Base-by-base conservation (phyloP, 2,329 filamentous ascomycete species). In the Penicillium sp. region DNA sequence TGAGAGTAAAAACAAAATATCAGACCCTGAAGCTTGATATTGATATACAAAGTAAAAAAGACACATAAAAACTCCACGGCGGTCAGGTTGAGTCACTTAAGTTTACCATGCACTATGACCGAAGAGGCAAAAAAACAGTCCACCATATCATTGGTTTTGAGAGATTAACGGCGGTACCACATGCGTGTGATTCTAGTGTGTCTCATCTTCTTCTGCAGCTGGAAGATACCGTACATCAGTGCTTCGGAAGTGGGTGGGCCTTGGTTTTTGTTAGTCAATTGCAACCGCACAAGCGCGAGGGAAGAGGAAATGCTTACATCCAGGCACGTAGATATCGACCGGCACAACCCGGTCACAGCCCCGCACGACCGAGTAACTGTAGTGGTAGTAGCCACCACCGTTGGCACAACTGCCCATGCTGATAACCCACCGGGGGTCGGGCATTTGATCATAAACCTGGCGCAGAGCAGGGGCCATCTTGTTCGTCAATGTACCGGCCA, bases 401-500 rank as follows among this genome's bases (percentile, higher is more conserved):
- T 93, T 93, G 65, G 90, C 90, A 75, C 90, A 93, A 70, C 87
- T 90, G 23, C 90, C 90, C 90, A 93, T 93, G 69, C 87, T 90
- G 70, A 89, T 84, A 53, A 93, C 91, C 91, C 91, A 96, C 68
- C 90, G 84, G 36, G 91, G 92, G 47, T 96, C 92, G 45, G 92
- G 92, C 91, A 96, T 96, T 81, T 95, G 91, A 77, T 95, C 91
- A 79, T 95, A 95, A 63, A 93, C 89, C 79, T 93, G 90, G 75
- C 91, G 85, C 70, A 95, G 81, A 43, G 91, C 91, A 16, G 91
- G 90, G 1, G 91, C 91, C 91, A 95, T 95, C 82, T 95, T 95
- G 82, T 95, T 95, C 68, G 91, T 95, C 65, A 95, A 83, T 38
- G 91, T 95, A 63, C 91, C 91, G 50, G 91, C 91, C 41, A 94